A percentile compares a stretch with the other conserved stretches of the same genome.
Conservation (phyloP, 1,139 yeast genomes). For the Yamadazyma sp. region DNA sequence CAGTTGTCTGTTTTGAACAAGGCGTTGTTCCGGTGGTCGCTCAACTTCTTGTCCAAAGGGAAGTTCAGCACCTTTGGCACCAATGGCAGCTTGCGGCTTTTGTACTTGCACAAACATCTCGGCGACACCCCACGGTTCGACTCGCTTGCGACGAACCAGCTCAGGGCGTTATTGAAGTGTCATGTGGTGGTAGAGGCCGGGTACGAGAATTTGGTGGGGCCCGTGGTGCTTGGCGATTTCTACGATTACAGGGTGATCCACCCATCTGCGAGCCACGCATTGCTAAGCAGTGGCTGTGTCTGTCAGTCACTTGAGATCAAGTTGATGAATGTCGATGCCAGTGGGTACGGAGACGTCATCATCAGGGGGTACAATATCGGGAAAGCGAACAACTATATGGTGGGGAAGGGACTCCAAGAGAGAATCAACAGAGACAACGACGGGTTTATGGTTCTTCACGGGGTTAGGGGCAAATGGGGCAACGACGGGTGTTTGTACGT, state of each 20-base stretch:
- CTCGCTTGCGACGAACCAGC: conserved; percentile 34
- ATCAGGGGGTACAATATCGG: conserved; percentile 72
- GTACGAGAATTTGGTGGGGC: conserved; percentile 51
- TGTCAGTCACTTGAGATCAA: conserved; percentile 53
- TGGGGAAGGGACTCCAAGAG: conserved; percentile 18
- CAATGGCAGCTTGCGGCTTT: conserved; percentile 31
- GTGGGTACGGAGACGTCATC: conserved; percentile 49
- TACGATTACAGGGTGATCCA: conserved; percentile 59
- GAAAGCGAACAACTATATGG: conserved; percentile 30
- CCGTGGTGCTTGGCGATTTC: conserved; percentile 56
- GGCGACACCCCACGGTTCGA: conserved; percentile 15
- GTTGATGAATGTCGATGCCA: conserved; percentile 31
- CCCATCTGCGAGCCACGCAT: conserved; percentile 12
- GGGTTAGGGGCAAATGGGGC: conserved; percentile 60
- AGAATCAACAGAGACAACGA: conserved; percentile 35
- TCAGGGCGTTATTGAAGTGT: conserved; percentile 49
- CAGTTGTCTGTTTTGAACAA: conserved; percentile 15
- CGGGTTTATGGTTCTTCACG: conserved; percentile 61
- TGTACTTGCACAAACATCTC: conserved; percentile 35
- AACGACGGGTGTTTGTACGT: conserved; percentile 71
- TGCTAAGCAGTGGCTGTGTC: conserved; percentile 44
- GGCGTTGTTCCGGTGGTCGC: conserved; percentile 19
- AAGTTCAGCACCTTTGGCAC: conserved; percentile 19
- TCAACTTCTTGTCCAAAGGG: conserved; percentile 28
- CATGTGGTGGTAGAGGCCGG: conserved; percentile 56